Evolutionary conservation across 345 rosid species (phyloP).

Genomic region (Noccaea caerulescens): DNA sequence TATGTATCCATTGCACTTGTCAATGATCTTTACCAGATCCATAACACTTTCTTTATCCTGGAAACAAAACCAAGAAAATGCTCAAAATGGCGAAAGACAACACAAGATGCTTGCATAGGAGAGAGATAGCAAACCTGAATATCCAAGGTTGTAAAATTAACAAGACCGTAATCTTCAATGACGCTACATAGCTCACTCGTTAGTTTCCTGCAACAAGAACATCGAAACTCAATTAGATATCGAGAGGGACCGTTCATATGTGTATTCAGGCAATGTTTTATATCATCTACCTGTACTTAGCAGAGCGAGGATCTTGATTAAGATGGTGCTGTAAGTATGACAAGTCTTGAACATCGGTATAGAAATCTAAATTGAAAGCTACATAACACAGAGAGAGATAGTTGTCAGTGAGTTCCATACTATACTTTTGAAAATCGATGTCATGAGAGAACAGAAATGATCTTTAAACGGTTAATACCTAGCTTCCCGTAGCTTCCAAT

Average conservation of each 20-base stretch:
- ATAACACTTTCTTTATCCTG: conserved; percentile 94
- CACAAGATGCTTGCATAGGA: conserved; percentile 5
- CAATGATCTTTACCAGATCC: conserved; percentile 77
- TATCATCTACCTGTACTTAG: conserved; percentile 72
- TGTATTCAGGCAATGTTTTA: neutral
- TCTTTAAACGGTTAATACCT: conserved; percentile 42
- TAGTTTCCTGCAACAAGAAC: conserved; percentile 65
- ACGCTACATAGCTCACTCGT: conserved; percentile 77
- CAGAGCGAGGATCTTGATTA: conserved; percentile 81
- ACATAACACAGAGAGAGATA: conserved; percentile 44
- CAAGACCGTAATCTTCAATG: conserved; percentile 70
- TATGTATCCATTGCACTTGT: conserved; percentile 85
- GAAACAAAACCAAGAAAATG: conserved; percentile 7
- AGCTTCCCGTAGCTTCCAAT: conserved; percentile 91
- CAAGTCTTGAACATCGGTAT: conserved; percentile 87
- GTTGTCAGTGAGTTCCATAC: conserved; percentile 6
- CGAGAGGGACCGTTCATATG: neutral
- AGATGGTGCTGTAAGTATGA: conserved; percentile 72
- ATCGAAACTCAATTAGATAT: conserved; percentile 4
- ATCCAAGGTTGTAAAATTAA: conserved; percentile 77
- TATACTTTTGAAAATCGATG: neutral
- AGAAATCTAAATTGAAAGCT: conserved; percentile 86
- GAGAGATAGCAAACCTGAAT: conserved; percentile 64
- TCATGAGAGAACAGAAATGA: neutral
- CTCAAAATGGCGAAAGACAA: neutral